Conservation (phyloP, 257 asterid species). For the Nicotiana tomentosiformis region DNA sequence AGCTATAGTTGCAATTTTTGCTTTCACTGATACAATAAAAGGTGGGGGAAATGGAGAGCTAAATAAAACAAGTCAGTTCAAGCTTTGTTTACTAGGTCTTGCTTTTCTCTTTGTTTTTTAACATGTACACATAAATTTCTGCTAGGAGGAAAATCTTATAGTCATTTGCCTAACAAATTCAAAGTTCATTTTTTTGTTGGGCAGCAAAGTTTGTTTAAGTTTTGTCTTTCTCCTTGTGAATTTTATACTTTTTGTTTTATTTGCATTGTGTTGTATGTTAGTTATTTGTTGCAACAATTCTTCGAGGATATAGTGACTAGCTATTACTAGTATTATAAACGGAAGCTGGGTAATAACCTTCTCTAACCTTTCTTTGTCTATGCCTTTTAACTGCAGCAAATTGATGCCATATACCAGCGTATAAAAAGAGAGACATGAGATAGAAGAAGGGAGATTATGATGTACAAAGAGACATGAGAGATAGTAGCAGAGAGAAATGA, state of each 20-base stretch:
- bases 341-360: not conserved
- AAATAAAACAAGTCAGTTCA: not conserved
- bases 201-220: not conserved
- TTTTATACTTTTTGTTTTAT: too few relatives aligned
- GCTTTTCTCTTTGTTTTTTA: not conserved
- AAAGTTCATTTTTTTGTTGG: not conserved
- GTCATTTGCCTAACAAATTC: not conserved
- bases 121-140: not conserved
- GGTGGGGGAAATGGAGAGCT: too few relatives aligned
- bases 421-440: not conserved
- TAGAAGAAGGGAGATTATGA: not conserved
- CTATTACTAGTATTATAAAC: not conserved
- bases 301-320: not conserved
- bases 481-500: not conserved
- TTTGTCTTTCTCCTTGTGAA: not conserved
- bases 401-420: not conserved
- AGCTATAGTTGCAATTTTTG: not conserved
- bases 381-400: conserved; percentile 12
- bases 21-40: not conserved
- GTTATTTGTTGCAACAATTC: not conserved
- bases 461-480: conserved; percentile 5
- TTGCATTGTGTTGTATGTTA: not conserved
- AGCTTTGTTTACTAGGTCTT: not conserved
- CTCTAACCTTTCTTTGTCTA: not conserved
- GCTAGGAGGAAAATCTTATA: not conserved